These are phyloP conservation scores for Gyromitra esculenta DNA, from an alignment of 2,329 filamentous ascomycete species.

Conservation along the genomic window DNA sequence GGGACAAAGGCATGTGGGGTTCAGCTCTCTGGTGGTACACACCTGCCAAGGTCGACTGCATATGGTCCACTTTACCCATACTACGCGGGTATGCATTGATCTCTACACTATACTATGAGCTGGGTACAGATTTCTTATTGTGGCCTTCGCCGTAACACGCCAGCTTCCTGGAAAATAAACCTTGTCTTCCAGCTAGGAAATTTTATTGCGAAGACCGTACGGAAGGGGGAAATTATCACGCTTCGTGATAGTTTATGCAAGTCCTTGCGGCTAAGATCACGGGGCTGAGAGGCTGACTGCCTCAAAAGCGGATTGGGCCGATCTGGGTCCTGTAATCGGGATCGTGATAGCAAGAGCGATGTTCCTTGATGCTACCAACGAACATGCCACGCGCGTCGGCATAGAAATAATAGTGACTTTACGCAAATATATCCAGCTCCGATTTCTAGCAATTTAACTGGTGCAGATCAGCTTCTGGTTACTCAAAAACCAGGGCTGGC, in stretches of 20 bases:
- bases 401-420: neutral
- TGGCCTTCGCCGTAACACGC: neutral
- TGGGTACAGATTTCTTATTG: neutral
- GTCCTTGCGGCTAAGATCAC: neutral
- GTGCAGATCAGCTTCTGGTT: too few species aligned
- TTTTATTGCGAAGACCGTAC: neutral
- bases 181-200: neutral
- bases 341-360: neutral
- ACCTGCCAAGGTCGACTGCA: neutral
- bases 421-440: too few species aligned
- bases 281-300: neutral
- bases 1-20: neutral
- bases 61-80: neutral
- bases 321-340: neutral
- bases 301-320: neutral
- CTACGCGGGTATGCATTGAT: slow-evolving; percentile 30
- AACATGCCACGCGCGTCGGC: neutral
- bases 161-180: neutral
- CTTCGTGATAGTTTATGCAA: slow-evolving; percentile 1
- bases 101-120: slow-evolving; percentile 11
- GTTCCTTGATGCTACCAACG: neutral
- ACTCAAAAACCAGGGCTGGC: too few species aligned
- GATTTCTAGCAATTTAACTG: too few species aligned
- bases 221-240: neutral
- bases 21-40: neutral